Evolutionary conservation across 78 protist genomes (phyloP), one percentile per base, ranked within the genome.

Genomic region (Polysphondylium violaceum): DNA sequence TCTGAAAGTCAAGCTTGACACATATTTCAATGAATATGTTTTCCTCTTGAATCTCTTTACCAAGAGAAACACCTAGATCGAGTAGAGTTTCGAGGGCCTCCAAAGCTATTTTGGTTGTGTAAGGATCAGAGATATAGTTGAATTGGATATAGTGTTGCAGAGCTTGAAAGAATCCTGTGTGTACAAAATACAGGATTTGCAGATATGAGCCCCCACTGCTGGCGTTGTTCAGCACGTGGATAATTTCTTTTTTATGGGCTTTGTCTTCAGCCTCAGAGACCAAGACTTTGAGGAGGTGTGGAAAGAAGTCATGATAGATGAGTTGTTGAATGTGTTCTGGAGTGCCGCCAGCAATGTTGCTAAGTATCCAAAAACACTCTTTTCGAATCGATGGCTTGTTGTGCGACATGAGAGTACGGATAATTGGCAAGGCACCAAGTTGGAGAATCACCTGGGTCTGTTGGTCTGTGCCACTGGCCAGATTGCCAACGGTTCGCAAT

Each of bases 351-450:
- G 98, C 96, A 44, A 99, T 97, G 94, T 98, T 98, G 19, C 98
- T 96, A 51, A 98, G 40, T 3, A 99, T 81, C 99, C 99, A 99
- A 92, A 98, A 97, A 7, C 98, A 77, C 72, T 98, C 99, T 93
- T 98, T 98, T 36, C 96, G 64, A 43, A 98, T 76, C 44, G 86
- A 44, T 41, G 44, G 25, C 31, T 74, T 59, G 36, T 35, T 61
- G 29, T 67, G 41, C 0, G 50, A 25, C 63, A 91, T 55, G 14
- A 74, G 56, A 23, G 60, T 27, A 33, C 36, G 23, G 40, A 94
- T 93, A 23, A 74, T 9, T 14, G 93, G 96, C 1, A 98, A 90
- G 25, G 63, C 93, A 59, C 83, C 72, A 59, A 58, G 29, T 67
- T 94, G 90, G 53, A 98, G 69, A 35, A 96, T 93, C 11, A 25